Evolutionary conservation across 805 yeast genomes (phyloP), one percentile per base, ranked within the genome.

Genomic region (Zygosaccharomyces pseudorouxii): DNA sequence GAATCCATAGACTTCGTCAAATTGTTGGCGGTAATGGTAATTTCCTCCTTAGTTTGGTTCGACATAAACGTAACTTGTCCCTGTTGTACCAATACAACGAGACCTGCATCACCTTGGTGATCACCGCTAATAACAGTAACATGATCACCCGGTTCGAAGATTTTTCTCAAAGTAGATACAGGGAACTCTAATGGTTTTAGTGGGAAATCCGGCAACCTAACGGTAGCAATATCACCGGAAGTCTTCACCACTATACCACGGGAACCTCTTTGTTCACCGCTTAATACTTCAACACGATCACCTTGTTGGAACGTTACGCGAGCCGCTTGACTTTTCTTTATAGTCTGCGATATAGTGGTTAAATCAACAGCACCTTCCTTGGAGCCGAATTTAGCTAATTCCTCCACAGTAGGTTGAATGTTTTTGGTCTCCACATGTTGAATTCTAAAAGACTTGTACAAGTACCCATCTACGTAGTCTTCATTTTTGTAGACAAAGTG

Each of bases 221-320:
- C 70, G 8, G 80, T 68, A 20, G 79, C 80, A 48, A 79, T 75
- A 55, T 85, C 93, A 14, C 82, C 79, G 3, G 81, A 75, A 1
- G 89, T 79, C 48, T 63, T 63, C 22, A 85, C 76, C 45, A 92
- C 95, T 45, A 77, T 77, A 69, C 97, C 99, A 46, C 78, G 77
- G 51, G 95, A 80, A 51, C 92, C 95, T 40, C 90, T 81, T 70
- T 90, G 97, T 70, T 93, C 99, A 64, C 99, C 99, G 55, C 82
- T 81, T 45, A 86, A 76, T 42, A 93, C 86, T 69, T 90, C 96
- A 42, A 93, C 97, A 57, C 86, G 79, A 67, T 93, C 99, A 56
- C 96, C 97, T 5, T 95, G 88, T 67, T 89, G 96, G 72, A 90
- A 92, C 3, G 76, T 69, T 29, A 81, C 74, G 25, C 77, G 70